Base-by-base conservation (phyloP, 305 asterid species). In the Solanum chacoense region DNA sequence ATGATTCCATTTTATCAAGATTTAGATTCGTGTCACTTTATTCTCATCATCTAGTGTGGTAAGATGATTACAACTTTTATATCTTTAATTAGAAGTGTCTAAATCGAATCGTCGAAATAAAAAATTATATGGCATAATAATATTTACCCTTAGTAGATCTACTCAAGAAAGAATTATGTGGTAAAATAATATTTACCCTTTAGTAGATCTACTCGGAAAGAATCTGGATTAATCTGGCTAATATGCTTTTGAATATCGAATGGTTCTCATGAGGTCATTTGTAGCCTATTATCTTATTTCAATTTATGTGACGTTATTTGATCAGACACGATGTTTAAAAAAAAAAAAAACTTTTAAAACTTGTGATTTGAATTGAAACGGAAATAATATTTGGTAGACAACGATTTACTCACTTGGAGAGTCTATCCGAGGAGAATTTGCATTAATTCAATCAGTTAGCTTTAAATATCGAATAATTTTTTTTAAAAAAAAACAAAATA, bases 1-100 rank as follows among this genome's bases (percentile, higher is more conserved):
- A 79, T 79, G 67, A 79, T 79, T 79, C 85, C 85, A 79, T 38
- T 18, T 79, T 79, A 79, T 79, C 67, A 8, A 40, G 36, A 79
- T 79, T 79, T 79, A 2, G 67, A 26, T 38, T 79, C 85, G 5
- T 40, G 13, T 79, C 35, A 40, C 67, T 79, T 79, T 79, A 37
- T 79, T 2, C 65, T 40, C 36, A 31, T 73, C 85, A 73, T 73
- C 13, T 0, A 8, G 24, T 31, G 40, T 18, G 42, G 79, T 73
- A 16, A 18, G 3, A 31, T 31, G 37, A 16, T 31, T 31, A 31
- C 24, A 16, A 73, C 0, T 16, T 14, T 31, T 73, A 29, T 29
- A 67, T 67, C 0, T 0, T 59, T 55, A n/a, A n/a, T n/a, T 65
- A 10, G 1, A 65, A 59, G 7, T 22, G 0, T n/a, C 1, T 29